These are phyloP conservation scores for Fusarium fracticaudum DNA, from an alignment of 2,329 filamentous ascomycete genomes.

Conservation along the genomic window DNA sequence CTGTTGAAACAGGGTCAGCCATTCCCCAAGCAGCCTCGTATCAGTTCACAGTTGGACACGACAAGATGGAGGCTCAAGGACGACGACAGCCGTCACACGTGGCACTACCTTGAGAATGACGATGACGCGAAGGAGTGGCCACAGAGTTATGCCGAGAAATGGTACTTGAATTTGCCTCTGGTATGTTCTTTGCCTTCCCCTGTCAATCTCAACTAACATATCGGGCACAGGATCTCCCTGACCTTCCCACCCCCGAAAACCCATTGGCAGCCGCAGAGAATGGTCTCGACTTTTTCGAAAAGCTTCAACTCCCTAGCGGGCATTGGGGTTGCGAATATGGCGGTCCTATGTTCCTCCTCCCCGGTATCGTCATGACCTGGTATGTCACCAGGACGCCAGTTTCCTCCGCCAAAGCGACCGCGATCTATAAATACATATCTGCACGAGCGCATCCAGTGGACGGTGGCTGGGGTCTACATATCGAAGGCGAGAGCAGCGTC, in stretches of 20 bases:
- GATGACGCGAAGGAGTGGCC: slow-evolving; percentile 81
- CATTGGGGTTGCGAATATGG: slow-evolving; percentile 99
- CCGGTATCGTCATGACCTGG: slow-evolving; percentile 85
- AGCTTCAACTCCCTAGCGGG: slow-evolving; percentile 86
- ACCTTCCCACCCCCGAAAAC: slow-evolving; percentile 74
- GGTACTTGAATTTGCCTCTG: slow-evolving; percentile 80
- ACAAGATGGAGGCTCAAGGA: slow-evolving; percentile 86
- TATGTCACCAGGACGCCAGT: slow-evolving; percentile 91
- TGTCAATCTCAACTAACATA: slow-evolving; percentile 10
- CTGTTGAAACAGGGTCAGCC: slow-evolving; percentile 42
- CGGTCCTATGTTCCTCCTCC: slow-evolving; percentile 94
- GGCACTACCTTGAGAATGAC: slow-evolving; percentile 87
- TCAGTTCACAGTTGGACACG: slow-evolving; percentile 75
- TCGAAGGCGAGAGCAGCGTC: slow-evolving; percentile 90
- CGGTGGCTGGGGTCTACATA: slow-evolving; percentile 97
- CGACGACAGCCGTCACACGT: slow-evolving; percentile 87
- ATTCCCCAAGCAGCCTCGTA: slow-evolving; percentile 57
- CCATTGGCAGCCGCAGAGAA: slow-evolving; percentile 84
- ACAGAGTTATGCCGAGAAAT: slow-evolving; percentile 89
- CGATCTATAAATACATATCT: slow-evolving; percentile 93
- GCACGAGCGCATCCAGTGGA: slow-evolving; percentile 85
- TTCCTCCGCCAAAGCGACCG: slow-evolving; percentile 79
- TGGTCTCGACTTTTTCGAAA: slow-evolving; percentile 86
- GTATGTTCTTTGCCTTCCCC: slow-evolving; percentile 58
- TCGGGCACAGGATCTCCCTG: slow-evolving; percentile 71